phyloP scores from a whole-genome alignment of 345 rosid genomes.

The Excoecaria agallocha region DNA sequence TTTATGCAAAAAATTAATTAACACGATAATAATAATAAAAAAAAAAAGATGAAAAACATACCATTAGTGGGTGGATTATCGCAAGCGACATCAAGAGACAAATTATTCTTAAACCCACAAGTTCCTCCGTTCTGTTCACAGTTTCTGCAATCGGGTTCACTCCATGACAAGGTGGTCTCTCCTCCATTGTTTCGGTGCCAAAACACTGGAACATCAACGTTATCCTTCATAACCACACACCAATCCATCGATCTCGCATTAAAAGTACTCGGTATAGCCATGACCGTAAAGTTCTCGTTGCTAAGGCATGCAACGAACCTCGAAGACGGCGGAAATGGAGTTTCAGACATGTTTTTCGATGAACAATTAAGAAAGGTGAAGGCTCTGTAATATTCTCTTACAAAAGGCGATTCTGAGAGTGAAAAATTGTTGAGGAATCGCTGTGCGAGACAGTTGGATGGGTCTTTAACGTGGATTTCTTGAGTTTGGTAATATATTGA shows the following conservation, averaged over 20 bases:
- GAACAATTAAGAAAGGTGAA: conserved; percentile 46
- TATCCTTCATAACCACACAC: conserved; percentile 16
- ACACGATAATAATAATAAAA: too few relatives aligned
- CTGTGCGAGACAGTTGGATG: conserved; percentile 33
- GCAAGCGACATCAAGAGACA: conserved; percentile 28
- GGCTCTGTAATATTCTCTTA: accelerated
- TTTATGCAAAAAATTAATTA: too few relatives aligned
- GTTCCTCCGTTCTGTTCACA: conserved; percentile 35
- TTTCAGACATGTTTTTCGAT: background rate
- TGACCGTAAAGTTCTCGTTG: conserved; percentile 24
- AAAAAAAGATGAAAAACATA: background rate
- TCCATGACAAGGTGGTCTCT: conserved; percentile 35
- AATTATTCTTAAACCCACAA: conserved; percentile 31
- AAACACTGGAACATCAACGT: conserved; percentile 24
- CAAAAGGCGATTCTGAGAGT: conserved; percentile 36
- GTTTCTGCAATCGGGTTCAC: conserved; percentile 32
- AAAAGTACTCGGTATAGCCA: conserved; percentile 2
- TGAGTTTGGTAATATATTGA: conserved; percentile 32
- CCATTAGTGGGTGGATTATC: conserved; percentile 8
- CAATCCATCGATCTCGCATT: background rate
- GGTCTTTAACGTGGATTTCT: conserved; percentile 34
- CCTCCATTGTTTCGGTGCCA: conserved; percentile 12
- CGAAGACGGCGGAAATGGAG: background rate
- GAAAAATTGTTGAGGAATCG: conserved; percentile 27
- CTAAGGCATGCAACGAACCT: conserved; percentile 40